Conservation (phyloP, 805 yeast species). For the Ogataea nonfermentans region DNA sequence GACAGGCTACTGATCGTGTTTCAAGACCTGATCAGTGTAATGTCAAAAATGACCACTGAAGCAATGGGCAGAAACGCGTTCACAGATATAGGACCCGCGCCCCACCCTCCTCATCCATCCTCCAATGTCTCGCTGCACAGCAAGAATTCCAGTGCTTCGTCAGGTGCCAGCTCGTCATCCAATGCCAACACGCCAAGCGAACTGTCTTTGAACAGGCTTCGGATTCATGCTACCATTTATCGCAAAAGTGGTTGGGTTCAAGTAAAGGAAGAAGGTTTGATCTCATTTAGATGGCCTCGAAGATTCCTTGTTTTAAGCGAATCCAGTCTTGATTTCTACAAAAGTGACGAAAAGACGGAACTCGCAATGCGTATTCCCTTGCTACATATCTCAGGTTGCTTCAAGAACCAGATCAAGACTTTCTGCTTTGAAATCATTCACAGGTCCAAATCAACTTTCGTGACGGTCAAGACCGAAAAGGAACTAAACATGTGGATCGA, state of each 20-base stretch:
- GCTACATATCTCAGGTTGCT: conserved; percentile 59
- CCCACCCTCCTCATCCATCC: conserved; percentile 8
- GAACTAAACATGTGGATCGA: conserved; percentile 91
- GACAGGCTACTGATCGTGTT: not conserved
- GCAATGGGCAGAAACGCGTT: conserved; percentile 20
- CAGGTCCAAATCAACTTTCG: conserved; percentile 62
- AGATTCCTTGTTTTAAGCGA: conserved; percentile 78
- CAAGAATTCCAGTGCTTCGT: conserved; percentile 34
- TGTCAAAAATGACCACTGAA: conserved; percentile 21
- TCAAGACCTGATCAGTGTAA: not conserved
- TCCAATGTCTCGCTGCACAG: conserved; percentile 28
- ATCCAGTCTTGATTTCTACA: conserved; percentile 70
- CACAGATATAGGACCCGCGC: conserved; percentile 25
- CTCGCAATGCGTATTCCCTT: conserved; percentile 52
- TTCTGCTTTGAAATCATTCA: conserved; percentile 79
- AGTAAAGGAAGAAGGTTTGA: conserved; percentile 87
- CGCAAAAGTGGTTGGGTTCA: conserved; percentile 80
- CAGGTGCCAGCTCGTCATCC: conserved; percentile 28
- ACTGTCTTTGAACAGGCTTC: conserved; percentile 11
- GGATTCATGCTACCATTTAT: conserved; percentile 35
- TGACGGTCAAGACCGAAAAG: conserved; percentile 72
- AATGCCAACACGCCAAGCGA: conserved; percentile 11
- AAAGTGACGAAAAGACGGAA: conserved; percentile 55
- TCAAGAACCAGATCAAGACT: conserved; percentile 68
- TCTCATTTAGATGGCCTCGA: conserved; percentile 90